A percentile compares a stretch with the other conserved stretches of the same genome.
Conservation (phyloP, 495 filamentous ascomycete genomes). For the Annulohypoxylon moriforme region DNA sequence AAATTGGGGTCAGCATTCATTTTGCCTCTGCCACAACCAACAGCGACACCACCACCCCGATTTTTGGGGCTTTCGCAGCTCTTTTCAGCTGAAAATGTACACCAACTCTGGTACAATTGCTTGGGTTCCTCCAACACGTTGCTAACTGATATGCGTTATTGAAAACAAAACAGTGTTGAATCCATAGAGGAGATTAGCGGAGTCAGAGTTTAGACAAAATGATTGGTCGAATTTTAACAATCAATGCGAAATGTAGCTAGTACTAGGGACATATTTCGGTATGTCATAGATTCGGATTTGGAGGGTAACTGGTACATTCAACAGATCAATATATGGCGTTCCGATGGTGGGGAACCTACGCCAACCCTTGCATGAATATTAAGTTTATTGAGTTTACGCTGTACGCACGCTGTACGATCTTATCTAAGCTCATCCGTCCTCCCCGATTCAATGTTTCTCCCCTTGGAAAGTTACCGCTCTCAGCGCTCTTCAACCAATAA, state of each 20-base stretch:
- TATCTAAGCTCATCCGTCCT: constrained; percentile 34
- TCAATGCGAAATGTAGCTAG: background rate
- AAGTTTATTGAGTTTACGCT: constrained; percentile 13
- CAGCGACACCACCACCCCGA: background rate
- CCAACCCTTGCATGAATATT: constrained; percentile 31
- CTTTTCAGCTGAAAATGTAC: constrained; percentile 37
- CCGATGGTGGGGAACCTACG: constrained; percentile 32
- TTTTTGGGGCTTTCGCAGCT: constrained; percentile 25
- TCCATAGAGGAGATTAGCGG: background rate
- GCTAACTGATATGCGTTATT: background rate
- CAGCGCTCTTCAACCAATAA: constrained; percentile 22
- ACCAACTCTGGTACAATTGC: background rate
- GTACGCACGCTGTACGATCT: constrained; percentile 15
- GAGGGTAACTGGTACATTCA: background rate
- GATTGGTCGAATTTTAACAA: background rate
- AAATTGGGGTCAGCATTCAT: constrained; percentile 25
- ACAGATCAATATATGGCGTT: constrained; percentile 6
- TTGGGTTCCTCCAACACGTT: background rate
- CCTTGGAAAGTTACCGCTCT: background rate
- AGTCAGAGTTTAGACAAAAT: background rate
- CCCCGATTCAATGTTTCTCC: constrained; percentile 26
- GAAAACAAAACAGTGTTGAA: background rate
- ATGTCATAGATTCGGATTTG: background rate
- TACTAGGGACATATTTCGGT: background rate
- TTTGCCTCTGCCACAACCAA: background rate